Conservation (phyloP, 2,329 filamentous ascomycete genomes). For the Teratosphaeria pseudoeucalypti region DNA sequence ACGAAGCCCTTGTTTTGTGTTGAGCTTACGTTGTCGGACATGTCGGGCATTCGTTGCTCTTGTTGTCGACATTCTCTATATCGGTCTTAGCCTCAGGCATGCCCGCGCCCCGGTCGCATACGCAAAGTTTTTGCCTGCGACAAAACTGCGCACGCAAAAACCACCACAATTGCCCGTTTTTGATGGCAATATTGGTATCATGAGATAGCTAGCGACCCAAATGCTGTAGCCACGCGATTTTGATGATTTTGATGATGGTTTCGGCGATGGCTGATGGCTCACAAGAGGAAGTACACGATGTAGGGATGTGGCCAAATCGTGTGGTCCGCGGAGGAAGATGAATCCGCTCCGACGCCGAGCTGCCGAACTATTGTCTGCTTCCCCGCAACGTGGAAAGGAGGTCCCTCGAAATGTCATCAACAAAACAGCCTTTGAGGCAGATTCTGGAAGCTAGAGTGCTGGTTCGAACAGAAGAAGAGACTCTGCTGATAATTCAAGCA, state of each 20-base stretch:
- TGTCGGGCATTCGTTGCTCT: constrained; percentile 27
- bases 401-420: background rate
- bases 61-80: constrained; percentile 15
- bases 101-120: background rate
- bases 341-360: too few relatives aligned
- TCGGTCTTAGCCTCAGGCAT: constrained; percentile 6
- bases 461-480: background rate
- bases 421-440: background rate
- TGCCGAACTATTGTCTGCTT: background rate
- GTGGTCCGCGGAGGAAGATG: too few relatives aligned
- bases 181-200: constrained; percentile 10
- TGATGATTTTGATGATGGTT: constrained; percentile 4
- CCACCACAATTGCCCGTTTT: background rate
- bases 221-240: background rate
- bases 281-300: background rate
- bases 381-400: background rate
- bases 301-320: too few relatives aligned
- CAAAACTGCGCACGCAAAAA: too few relatives aligned
- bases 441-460: background rate
- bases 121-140: background rate
- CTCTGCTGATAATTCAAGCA: background rate
- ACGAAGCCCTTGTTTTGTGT: constrained; percentile 75
- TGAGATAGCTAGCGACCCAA: constrained; percentile 3
- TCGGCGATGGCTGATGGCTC: constrained; percentile 6
- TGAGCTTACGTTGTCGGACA: constrained; percentile 79